A percentile compares a stretch with the other conserved stretches of the same genome.
phyloP scores from a whole-genome alignment of 2,329 filamentous ascomycete genomes.

The Didymella exigua region DNA sequence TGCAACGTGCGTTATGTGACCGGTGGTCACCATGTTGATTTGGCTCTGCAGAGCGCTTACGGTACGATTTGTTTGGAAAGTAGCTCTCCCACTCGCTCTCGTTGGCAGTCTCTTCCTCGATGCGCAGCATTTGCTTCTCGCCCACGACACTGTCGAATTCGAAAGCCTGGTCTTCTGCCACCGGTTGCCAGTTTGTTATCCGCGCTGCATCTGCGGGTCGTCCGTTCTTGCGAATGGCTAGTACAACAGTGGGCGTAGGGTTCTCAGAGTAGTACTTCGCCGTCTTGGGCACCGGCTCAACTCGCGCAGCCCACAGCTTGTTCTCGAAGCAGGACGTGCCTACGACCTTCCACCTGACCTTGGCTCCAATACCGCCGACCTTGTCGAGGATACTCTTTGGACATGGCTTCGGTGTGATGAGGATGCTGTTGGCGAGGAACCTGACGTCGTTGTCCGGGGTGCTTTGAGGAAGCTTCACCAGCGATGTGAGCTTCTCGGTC shows the following conservation, averaged over 20 bases:
- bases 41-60: slow-evolving; percentile 41
- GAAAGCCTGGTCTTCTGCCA: slow-evolving; percentile 72
- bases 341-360: slow-evolving; percentile 82
- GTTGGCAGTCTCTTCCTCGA: slow-evolving; percentile 70
- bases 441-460: slow-evolving; percentile 74
- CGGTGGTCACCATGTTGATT: slow-evolving; percentile 48
- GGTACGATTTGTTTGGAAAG: slow-evolving; percentile 64
- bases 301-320: slow-evolving; percentile 83
- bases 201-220: slow-evolving; percentile 79
- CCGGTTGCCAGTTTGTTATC: slow-evolving; percentile 83
- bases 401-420: slow-evolving; percentile 82
- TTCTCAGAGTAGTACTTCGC: slow-evolving; percentile 77
- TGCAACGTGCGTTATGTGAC: slow-evolving; percentile 30
- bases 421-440: slow-evolving; percentile 84
- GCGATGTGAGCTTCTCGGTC: slow-evolving; percentile 71
- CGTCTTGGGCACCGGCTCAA: slow-evolving; percentile 72
- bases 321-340: slow-evolving; percentile 77
- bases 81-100: slow-evolving; percentile 69
- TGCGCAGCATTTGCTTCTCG: slow-evolving; percentile 81
- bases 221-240: slow-evolving; percentile 77
- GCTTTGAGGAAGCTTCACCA: slow-evolving; percentile 68
- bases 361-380: slow-evolving; percentile 84
- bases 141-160: slow-evolving; percentile 83
- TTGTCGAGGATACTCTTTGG: slow-evolving; percentile 75
- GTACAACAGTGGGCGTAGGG: slow-evolving; percentile 75